A percentile compares a stretch with the other conserved stretches of the same genome.
These are phyloP conservation scores for Fusarium sp. DNA, from an alignment of 2,329 filamentous ascomycete genomes.

Conservation along the genomic window DNA sequence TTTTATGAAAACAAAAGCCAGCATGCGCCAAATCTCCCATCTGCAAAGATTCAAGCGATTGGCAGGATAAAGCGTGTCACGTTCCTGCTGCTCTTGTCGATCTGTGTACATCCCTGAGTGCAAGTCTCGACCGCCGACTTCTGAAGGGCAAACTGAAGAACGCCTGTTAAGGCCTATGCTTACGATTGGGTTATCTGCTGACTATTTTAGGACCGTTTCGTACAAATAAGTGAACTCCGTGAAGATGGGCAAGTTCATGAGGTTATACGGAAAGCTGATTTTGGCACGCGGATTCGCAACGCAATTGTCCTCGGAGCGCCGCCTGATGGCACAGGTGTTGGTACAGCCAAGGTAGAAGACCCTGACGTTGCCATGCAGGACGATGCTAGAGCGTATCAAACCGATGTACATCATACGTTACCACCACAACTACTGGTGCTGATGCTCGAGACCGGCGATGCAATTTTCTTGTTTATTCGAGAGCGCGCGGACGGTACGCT, in stretches of 20 bases:
- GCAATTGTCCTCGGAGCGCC: slow-evolving; percentile 76
- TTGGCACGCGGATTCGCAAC: slow-evolving; percentile 81
- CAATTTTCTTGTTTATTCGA: slow-evolving; percentile 80
- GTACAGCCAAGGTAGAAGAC: slow-evolving; percentile 55
- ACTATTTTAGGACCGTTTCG: slow-evolving; percentile 71
- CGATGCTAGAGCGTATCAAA: slow-evolving; percentile 25
- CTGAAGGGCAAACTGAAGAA: slow-evolving; percentile 13
- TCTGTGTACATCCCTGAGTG: neutral
- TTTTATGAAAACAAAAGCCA: neutral
- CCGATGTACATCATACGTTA: slow-evolving; percentile 48
- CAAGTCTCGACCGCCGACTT: neutral
- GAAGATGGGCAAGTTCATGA: slow-evolving; percentile 77
- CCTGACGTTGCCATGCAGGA: slow-evolving; percentile 53
- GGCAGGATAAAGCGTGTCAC: neutral
- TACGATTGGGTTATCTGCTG: slow-evolving; percentile 12
- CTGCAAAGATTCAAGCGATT: neutral
- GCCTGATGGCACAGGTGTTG: slow-evolving; percentile 46
- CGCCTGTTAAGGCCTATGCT: neutral
- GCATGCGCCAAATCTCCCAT: neutral
- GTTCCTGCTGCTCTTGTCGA: neutral
- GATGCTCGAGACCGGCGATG: slow-evolving; percentile 76
- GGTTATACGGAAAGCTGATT: slow-evolving; percentile 81
- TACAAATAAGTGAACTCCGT: slow-evolving; percentile 82
- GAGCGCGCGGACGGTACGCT: slow-evolving; percentile 56
- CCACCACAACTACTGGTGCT: slow-evolving; percentile 87